Base-by-base conservation (phyloP, 2,329 filamentous ascomycete genomes). In the Venturia effusa region DNA sequence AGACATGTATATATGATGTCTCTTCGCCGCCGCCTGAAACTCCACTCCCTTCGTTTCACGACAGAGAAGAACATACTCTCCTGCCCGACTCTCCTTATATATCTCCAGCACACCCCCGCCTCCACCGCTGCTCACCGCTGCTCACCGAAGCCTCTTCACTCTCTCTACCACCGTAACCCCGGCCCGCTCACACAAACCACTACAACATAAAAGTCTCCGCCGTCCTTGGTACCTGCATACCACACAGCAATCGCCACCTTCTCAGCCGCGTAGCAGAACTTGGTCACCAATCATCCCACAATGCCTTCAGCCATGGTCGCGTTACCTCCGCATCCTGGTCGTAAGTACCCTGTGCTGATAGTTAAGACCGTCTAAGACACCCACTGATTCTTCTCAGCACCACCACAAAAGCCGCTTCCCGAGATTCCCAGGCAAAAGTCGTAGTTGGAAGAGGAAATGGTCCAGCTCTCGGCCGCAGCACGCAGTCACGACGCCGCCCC, bases 371-470 rank as follows among this genome's bases (percentile, higher is more conserved):
- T 4, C 17, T 8, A 3, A 4, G 19, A 55, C 30, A 32, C 5
- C 4, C 17, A 37, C 48, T 60, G n/a, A 60, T 10, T 1, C 6
- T 17, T 5, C 6, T 2, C 43, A 63, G 61, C 61, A 63, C 61
- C 61, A 40, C 61, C 61, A 40, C 41, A 63, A 22, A 63, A 64
- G n/a, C 59, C 63, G 66, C 69, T 71, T 39, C 70, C 69, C 45
- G 69, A 55, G 61, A 66, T 68, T 57, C 73, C 83, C 77, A 76
- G 81, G 19, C 45, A 63, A 24, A 34, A 63, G 10, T n/a, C 3
- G 34, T 45, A 61, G 22, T 10, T 10, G 15, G 22, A 24, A 27
- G 6, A 51, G 24, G 34, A 32, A 4, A n/a, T 13, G 30, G 15
- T n/a, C n/a, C n/a, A n/a, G n/a, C n/a, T n/a, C n/a, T n/a, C n/a